phyloP scores from a whole-genome alignment of 441 rosid genomes.

The Erysimum cheiri region DNA sequence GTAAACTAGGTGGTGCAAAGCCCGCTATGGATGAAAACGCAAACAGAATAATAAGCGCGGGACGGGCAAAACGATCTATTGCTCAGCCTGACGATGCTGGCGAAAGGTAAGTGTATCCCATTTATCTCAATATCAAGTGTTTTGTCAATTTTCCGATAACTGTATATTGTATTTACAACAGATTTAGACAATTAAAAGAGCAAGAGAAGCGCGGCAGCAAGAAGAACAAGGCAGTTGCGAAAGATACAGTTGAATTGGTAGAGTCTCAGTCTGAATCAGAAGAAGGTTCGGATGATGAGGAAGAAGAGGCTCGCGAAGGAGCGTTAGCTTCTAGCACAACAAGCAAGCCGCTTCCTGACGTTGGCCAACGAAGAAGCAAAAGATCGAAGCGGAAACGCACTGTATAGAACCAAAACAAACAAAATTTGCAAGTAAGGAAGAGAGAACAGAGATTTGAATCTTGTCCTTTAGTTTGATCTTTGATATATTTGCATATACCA shows the following conservation, averaged over 20 bases:
- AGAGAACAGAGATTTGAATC: conserved; percentile 9
- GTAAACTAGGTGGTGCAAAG: conserved; percentile 91
- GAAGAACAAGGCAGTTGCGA: conserved; percentile 60
- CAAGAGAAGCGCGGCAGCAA: conserved; percentile 64
- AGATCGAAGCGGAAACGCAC: conserved; percentile 86
- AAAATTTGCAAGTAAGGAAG: conserved; percentile 16
- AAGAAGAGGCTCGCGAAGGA: conserved; percentile 65
- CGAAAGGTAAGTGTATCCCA: conserved; percentile 59
- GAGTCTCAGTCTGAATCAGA: conserved; percentile 63
- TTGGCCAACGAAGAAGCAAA: conserved; percentile 83
- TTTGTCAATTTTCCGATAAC: background rate
- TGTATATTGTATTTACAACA: conserved; percentile 43
- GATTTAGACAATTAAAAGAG: conserved; percentile 77
- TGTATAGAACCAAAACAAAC: conserved; percentile 48
- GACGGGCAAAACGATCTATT: conserved; percentile 81
- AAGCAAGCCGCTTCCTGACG: conserved; percentile 63
- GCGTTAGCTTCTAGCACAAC: conserved; percentile 63
- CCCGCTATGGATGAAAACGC: conserved; percentile 81
- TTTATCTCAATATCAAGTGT: background rate
- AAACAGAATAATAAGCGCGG: conserved; percentile 84
- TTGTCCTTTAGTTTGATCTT: conserved; percentile 35
- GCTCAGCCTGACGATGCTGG: conserved; percentile 73
- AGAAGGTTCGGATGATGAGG: conserved; percentile 65
- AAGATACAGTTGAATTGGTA: conserved; percentile 54
- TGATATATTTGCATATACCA: conserved; percentile 31